Base-by-base conservation (phyloP, 78 protist species). In the Dictyostelium brefeldianum region DNA sequence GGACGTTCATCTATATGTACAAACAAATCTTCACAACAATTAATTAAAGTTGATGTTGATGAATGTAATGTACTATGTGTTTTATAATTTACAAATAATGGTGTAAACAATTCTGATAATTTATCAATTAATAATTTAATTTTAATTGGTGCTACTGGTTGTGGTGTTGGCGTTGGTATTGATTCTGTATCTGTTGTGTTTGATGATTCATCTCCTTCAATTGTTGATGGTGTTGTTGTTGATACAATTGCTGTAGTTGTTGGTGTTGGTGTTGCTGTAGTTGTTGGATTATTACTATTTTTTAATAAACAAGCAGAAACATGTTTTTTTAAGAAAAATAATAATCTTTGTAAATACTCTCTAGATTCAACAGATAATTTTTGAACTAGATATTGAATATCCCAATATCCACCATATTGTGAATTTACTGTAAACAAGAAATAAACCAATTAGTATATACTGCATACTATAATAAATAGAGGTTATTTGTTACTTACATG, bases 331-430 rank as follows among this genome's bases (percentile, higher is more conserved):
- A 87, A 64, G n/a, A 87, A 87, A 17, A 47, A 27, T 64, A 87
- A 50, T 20, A 87, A n/a, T 78, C 93, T 74, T 31, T 77, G 84
- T 20, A 87, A 67, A 14, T 22, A 48, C 27, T 87, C 84, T 51
- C 78, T 87, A 0, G 54, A 22, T 20, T 87, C 93, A 47, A 18
- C 48, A 9, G 71, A 70, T 50, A 87, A 43, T 31, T 65, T 74
- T 11, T 78, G 81, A 10, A 78, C 81, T 29, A 77, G 11, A 50
- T 47, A 87, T 31, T 87, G 93, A 17, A 87, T 77, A 65, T 87
- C 93, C 79, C 80, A 87, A 64, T 65, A 77, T 20, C 93, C 93
- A 51, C 93, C 93, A 77, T 64, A 70, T 31, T 64, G 51, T 11
- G 93, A 77, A 29, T 56, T 73, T 14, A 77, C 83, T 87, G 18